A percentile compares a stretch with the other conserved stretches of the same genome.
Evolutionary conservation across 345 rosid genomes (phyloP).

Genomic region (Syzygium oleosum): DNA sequence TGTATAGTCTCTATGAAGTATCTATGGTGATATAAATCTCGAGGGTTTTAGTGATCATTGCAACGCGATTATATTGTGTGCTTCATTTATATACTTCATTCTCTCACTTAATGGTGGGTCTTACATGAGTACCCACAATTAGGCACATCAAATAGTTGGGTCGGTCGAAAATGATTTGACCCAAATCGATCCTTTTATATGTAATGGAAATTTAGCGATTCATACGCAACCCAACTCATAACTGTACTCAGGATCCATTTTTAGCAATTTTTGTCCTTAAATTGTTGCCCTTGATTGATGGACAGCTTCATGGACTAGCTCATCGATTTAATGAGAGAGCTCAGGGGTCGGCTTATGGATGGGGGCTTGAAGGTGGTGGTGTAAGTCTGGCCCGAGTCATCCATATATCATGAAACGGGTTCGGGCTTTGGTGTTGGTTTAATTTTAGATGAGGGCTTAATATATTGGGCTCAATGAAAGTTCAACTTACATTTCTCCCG

Average conservation of each 20-base stretch:
- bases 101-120: neutral
- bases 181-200: neutral
- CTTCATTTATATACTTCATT: neutral
- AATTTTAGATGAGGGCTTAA: neutral
- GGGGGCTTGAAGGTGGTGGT: neutral
- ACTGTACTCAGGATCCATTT: neutral
- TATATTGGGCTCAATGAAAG: neutral
- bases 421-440: neutral
- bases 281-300: neutral
- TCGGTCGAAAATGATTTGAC: neutral
- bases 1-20: neutral
- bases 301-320: neutral
- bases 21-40: neutral
- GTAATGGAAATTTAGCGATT: neutral
- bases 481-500: neutral
- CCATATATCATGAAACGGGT: neutral
- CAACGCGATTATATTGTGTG: neutral
- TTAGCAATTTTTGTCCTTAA: neutral
- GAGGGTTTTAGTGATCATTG: neutral
- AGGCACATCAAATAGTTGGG: neutral
- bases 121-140: neutral
- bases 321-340: neutral
- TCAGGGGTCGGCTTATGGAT: neutral
- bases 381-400: neutral
- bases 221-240: rapidly evolving